Percentiles rank a stretch among this genome's conserved stretches.
Conservation (phyloP, 345 rosid genomes). For the Syzygium jambos region DNA sequence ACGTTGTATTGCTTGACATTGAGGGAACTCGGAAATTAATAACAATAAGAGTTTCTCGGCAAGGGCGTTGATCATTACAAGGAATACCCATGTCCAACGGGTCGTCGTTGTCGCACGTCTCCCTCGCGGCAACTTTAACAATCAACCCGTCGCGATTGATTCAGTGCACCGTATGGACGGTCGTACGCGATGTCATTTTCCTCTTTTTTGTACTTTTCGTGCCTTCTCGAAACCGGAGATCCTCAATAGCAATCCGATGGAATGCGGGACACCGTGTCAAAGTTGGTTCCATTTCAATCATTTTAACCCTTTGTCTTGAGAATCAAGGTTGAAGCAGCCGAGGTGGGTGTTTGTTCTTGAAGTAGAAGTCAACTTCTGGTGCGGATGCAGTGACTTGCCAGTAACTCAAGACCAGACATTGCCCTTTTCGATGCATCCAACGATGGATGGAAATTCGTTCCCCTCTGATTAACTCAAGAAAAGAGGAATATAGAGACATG, state of each 20-base stretch:
- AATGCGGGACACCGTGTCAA: neutral
- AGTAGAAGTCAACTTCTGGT: neutral
- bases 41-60: neutral
- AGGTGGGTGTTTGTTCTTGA: neutral
- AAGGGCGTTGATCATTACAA: neutral
- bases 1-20: neutral
- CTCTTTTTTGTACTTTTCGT: neutral
- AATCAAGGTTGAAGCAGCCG: neutral
- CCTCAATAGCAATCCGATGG: neutral
- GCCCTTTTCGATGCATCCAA: neutral
- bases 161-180: fast-evolving
- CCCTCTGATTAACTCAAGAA: neutral
- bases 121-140: neutral
- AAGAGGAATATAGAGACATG: neutral
- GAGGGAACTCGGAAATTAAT: neutral
- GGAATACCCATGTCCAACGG: neutral
- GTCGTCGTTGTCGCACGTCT: neutral
- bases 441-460: neutral
- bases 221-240: neutral
- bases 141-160: neutral
- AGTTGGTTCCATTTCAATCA: neutral
- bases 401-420: neutral
- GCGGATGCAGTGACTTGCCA: neutral
- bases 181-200: neutral
- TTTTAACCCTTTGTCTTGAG: neutral